phyloP scores from a whole-genome alignment of 495 filamentous ascomycete species.

The Penicillium dipodomyicola region DNA sequence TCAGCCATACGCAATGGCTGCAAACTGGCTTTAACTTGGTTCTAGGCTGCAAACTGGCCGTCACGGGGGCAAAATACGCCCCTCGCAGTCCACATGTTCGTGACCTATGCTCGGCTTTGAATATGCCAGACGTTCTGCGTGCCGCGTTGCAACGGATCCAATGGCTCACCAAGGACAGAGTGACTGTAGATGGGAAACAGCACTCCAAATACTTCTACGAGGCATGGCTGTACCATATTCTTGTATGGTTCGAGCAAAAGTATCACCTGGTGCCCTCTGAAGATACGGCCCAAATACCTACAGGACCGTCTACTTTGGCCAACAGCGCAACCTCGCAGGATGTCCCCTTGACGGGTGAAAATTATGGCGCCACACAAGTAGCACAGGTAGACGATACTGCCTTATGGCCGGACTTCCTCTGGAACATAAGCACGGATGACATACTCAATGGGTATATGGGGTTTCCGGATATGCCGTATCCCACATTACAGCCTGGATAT shows the following conservation, averaged over 20 bases:
- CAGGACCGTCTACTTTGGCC: not conserved
- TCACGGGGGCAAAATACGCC: conserved; percentile 3
- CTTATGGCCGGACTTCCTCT: conserved; percentile 4
- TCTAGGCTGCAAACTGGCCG: conserved; percentile 6
- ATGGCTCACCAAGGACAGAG: conserved; percentile 1
- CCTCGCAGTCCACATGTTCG: conserved; percentile 3
- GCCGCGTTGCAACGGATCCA: not conserved
- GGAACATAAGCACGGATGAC: conserved; percentile 5
- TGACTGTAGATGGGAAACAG: not conserved
- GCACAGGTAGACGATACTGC: not conserved
- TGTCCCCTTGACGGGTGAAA: not conserved
- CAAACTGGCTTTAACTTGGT: conserved; percentile 9
- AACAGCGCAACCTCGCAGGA: not conserved
- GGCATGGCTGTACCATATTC: conserved; percentile 1
- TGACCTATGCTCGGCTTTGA: conserved; percentile 10
- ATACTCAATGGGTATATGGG: conserved; percentile 4
- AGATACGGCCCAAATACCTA: not conserved
- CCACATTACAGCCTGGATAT: not conserved
- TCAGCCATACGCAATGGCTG: conserved; percentile 16
- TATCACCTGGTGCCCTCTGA: conserved; percentile 1
- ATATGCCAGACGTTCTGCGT: conserved; percentile 1
- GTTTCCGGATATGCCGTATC: conserved; percentile 3
- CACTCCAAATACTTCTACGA: conserved; percentile 8
- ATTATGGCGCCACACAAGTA: not conserved
- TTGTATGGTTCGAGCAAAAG: conserved; percentile 9